Percentiles rank a stretch among this genome's conserved stretches.
phyloP scores from a whole-genome alignment of 805 yeast species.

The Candida andamanensis region DNA sequence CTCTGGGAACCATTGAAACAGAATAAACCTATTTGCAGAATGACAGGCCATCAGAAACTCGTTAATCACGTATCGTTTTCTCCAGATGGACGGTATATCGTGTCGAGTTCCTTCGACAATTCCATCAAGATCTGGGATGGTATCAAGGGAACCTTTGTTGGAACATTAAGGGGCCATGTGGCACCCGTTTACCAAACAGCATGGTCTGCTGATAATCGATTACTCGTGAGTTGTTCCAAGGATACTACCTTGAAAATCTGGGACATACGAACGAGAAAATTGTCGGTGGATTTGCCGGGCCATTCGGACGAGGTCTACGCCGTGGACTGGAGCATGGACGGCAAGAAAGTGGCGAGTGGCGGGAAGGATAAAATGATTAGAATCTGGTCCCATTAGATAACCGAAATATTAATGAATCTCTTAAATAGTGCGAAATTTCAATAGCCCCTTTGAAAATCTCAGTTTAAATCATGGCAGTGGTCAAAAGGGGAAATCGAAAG shows the following conservation, averaged over 20 bases:
- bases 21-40: constrained; percentile 79
- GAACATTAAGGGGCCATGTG: constrained; percentile 94
- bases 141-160: constrained; percentile 77
- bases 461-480: constrained; percentile 69
- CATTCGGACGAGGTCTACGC: constrained; percentile 94
- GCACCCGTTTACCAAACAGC: constrained; percentile 97
- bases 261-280: constrained; percentile 84
- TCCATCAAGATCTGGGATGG: constrained; percentile 97
- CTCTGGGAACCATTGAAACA: constrained; percentile 88
- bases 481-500: constrained; percentile 67
- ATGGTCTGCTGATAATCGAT: constrained; percentile 93
- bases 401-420: too few species aligned
- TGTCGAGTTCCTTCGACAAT: constrained; percentile 92
- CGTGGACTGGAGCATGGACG: constrained; percentile 97
- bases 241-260: constrained; percentile 95
- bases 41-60: constrained; percentile 96
- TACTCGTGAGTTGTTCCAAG: constrained; percentile 88
- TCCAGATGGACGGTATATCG: constrained; percentile 89
- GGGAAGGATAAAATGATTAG: constrained; percentile 95
- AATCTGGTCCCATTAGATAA: constrained; percentile 81
- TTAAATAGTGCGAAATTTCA: too few species aligned
- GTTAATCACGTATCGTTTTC: constrained; percentile 95
- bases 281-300: constrained; percentile 89
- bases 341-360: constrained; percentile 91
- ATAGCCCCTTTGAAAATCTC: too few species aligned